Evolutionary conservation across 768 basidiomycete species (phyloP).

Genomic region (Lentinula boryana): DNA sequence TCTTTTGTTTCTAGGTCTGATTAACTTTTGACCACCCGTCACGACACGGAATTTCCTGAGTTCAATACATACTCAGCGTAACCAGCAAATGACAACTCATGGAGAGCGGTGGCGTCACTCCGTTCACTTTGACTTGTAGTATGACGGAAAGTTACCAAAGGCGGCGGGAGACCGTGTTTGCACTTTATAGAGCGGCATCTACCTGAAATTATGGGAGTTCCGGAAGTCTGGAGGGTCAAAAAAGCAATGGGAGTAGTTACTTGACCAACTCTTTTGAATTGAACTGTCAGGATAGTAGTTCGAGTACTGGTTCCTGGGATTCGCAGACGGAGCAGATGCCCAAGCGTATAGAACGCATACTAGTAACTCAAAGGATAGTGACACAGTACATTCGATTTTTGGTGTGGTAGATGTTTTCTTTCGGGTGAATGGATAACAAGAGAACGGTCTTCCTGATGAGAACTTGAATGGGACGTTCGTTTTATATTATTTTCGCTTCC

Average conservation of each 20-base stretch:
- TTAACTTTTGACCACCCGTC: slow-evolving; percentile 21
- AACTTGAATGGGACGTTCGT: too few relatives aligned
- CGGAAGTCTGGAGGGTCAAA: neutral
- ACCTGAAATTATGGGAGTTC: neutral
- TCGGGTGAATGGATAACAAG: too few relatives aligned
- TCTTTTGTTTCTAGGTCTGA: slow-evolving; percentile 13
- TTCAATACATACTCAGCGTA: slow-evolving; percentile 18
- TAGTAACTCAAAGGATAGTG: neutral
- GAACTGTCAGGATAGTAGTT: neutral
- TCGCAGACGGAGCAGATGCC: neutral
- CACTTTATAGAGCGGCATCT: neutral
- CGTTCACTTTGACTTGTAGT: slow-evolving; percentile 10
- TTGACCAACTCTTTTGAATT: neutral
- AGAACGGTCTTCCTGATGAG: too few relatives aligned
- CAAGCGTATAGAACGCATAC: neutral
- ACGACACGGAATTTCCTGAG: slow-evolving; percentile 15
- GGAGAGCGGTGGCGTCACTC: slow-evolving; percentile 12
- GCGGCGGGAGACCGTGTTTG: neutral
- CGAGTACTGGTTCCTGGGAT: neutral
- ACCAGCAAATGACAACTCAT: slow-evolving; percentile 5
- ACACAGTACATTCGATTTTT: too few relatives aligned
- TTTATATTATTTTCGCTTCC: too few relatives aligned
- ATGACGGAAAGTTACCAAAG: neutral
- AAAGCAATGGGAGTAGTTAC: neutral
- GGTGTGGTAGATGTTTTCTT: too few relatives aligned